phyloP scores from a whole-genome alignment of 192 early-diverging fungal species.

The Hyaloraphidium curvatum region DNA sequence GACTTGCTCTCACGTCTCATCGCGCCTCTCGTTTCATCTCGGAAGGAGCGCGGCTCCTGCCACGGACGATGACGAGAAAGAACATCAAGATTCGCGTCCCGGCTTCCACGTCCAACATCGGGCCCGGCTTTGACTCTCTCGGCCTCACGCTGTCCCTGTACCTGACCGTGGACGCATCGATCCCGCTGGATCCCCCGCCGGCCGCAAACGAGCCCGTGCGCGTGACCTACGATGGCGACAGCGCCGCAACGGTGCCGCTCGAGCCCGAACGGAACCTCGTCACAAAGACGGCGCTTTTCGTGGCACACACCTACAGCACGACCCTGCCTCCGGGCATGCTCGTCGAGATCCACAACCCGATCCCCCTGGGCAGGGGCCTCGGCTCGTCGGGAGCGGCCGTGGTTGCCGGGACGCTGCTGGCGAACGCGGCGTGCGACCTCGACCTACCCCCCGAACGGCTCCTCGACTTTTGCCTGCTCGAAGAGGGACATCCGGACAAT shows the following conservation, averaged over 20 bases:
- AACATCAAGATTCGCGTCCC: slow-evolving; percentile 65
- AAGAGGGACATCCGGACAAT: slow-evolving; percentile 97
- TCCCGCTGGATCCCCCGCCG: not conserved
- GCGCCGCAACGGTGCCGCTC: slow-evolving; percentile 57
- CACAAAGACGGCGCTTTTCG: slow-evolving; percentile 78
- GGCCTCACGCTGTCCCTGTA: slow-evolving; percentile 80
- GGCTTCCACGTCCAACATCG: slow-evolving; percentile 91
- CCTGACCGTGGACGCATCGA: slow-evolving; percentile 43
- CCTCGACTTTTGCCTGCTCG: slow-evolving; percentile 76
- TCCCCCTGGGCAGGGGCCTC: slow-evolving; percentile 90
- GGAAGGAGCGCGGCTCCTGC: too few relatives aligned
- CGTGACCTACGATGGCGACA: slow-evolving; percentile 46
- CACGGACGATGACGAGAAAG: too few relatives aligned
- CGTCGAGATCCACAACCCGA: slow-evolving; percentile 70
- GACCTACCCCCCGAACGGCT: slow-evolving; percentile 49
- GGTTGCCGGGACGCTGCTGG: slow-evolving; percentile 77
- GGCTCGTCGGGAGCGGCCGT: slow-evolving; percentile 92
- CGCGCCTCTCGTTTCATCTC: too few relatives aligned
- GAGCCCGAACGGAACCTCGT: slow-evolving; percentile 66
- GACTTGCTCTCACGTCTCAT: too few relatives aligned
- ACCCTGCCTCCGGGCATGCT: slow-evolving; percentile 39
- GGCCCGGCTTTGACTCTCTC: slow-evolving; percentile 91
- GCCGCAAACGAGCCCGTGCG: slow-evolving; percentile 14
- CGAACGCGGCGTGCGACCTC: slow-evolving; percentile 50
- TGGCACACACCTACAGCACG: slow-evolving; percentile 45